Percentiles rank a stretch among this genome's conserved stretches.
Conservation (phyloP, 2,329 filamentous ascomycete genomes). For the Arthrobotrys pseudoclavata region DNA sequence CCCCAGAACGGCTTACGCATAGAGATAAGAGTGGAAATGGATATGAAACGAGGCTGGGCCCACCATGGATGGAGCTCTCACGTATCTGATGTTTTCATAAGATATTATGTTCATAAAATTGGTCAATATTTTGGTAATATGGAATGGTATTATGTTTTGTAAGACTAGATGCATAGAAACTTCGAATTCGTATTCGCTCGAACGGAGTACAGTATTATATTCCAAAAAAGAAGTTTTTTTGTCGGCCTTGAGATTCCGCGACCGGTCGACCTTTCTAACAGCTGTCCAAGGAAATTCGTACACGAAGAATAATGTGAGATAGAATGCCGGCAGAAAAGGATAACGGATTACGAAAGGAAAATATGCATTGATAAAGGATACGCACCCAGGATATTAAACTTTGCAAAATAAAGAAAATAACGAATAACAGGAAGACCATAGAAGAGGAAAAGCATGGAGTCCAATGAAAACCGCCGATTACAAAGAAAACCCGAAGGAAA, state of each 20-base stretch:
- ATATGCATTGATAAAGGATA: slow-evolving; percentile 28
- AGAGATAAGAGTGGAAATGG: slow-evolving; percentile 51
- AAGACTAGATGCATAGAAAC: slow-evolving; percentile 16
- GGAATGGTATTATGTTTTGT: slow-evolving; percentile 9
- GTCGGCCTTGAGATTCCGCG: slow-evolving; percentile 41
- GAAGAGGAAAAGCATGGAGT: background rate
- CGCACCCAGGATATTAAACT: slow-evolving; percentile 54
- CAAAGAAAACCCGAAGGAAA: slow-evolving; percentile 28
- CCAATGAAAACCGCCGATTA: slow-evolving; percentile 32
- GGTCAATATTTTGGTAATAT: slow-evolving; percentile 4
- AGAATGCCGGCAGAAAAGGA: slow-evolving; percentile 19
- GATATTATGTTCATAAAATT: slow-evolving; percentile 21
- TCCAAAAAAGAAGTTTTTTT: slow-evolving; percentile 23
- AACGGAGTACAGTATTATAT: slow-evolving; percentile 5
- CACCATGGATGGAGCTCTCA: slow-evolving; percentile 38
- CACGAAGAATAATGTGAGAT: slow-evolving; percentile 46
- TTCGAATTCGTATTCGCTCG: slow-evolving; percentile 30
- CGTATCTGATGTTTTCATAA: slow-evolving; percentile 33
- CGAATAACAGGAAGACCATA: slow-evolving; percentile 9
- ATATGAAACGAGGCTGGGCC: slow-evolving; percentile 32
- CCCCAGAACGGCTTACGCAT: slow-evolving; percentile 25
- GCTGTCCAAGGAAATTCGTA: slow-evolving; percentile 54
- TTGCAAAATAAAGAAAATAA: slow-evolving; percentile 5
- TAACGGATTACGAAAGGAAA: slow-evolving; percentile 33
- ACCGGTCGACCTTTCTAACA: slow-evolving; percentile 31